These are phyloP conservation scores for Boechera divaricarpa DNA, from an alignment of 345 rosid species.

Conservation along the genomic window DNA sequence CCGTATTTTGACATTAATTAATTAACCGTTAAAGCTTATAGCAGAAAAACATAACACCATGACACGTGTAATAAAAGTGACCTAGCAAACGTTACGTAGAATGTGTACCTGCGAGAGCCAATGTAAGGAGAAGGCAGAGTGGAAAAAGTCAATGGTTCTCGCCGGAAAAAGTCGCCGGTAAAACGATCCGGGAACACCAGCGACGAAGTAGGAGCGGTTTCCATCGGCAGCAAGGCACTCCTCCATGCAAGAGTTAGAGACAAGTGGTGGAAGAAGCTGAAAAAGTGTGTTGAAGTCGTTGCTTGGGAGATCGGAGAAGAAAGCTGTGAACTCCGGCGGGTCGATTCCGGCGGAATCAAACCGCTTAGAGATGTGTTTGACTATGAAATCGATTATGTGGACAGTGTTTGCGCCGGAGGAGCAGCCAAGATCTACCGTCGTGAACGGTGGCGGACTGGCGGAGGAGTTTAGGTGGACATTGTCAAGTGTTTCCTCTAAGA, in stretches of 20 bases:
- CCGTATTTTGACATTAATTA: not conserved
- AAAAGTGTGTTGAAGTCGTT: slow-evolving; percentile 96
- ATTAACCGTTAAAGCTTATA: slow-evolving; percentile 15
- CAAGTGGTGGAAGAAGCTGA: slow-evolving; percentile 80
- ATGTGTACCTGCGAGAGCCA: slow-evolving; percentile 90
- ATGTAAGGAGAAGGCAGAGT: slow-evolving; percentile 92
- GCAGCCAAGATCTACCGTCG: slow-evolving; percentile 91
- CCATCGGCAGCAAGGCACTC: slow-evolving; percentile 77
- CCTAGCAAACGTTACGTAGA: slow-evolving; percentile 8
- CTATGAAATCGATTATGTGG: slow-evolving; percentile 65
- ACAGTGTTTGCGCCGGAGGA: slow-evolving; percentile 83
- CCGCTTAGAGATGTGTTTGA: slow-evolving; percentile 80
- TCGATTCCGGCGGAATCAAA: slow-evolving; percentile 60
- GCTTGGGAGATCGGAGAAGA: slow-evolving; percentile 91
- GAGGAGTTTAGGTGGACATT: slow-evolving; percentile 58
- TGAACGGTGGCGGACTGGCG: slow-evolving; percentile 57
- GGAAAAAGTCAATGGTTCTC: slow-evolving; percentile 76
- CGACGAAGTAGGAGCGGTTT: slow-evolving; percentile 78
- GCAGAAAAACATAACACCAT: not conserved
- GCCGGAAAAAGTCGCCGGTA: slow-evolving; percentile 85
- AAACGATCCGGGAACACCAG: slow-evolving; percentile 93
- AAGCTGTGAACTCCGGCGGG: slow-evolving; percentile 82
- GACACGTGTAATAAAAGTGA: not conserved
- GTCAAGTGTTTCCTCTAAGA: slow-evolving; percentile 86
- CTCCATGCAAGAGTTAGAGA: slow-evolving; percentile 73